Base-by-base conservation (phyloP, 2,329 filamentous ascomycete genomes). In the Lachnellula arida region DNA sequence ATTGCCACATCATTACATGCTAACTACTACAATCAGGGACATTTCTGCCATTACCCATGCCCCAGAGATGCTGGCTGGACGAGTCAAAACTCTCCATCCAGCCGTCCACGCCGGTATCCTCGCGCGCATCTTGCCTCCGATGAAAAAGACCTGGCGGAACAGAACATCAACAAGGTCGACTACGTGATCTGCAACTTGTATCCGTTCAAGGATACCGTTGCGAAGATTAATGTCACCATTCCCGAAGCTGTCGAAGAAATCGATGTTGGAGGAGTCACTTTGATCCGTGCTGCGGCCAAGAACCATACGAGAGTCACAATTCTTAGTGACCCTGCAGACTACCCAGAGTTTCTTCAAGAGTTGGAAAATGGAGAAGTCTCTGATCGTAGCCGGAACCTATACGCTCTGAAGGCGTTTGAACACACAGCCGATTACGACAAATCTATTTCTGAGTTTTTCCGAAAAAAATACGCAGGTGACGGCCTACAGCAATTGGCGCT, bases 121-220 rank as follows among this genome's bases (percentile, higher is more conserved):
- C 60, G 94, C 94, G 58, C 90, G 94, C 63, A 97, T 75, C 87
- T 97, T 64, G 91, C 89, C 64, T 93, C 92, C 14, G 94, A 99
- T 75, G 91, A 97, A 77, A 95, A 96, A 76, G 94, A 99, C 71
- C 86, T 99, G 49, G 91, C 90, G 51, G 89, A 94, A 74, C 91
- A 96, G 77, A 94, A 91, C 76, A 96, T 96, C 73, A 82, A 89
- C 78, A 96, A 96, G 78, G 91, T 96, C 58, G 91, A 96, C 81
- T 96, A 87, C 68, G 91, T 96, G 67, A 88, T 99, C 72, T 97
- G 94, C 87, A 99, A 99, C 78, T 82, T 99, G 54, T 97, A 99
- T 75, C 94, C 94, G 12, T 99, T 99, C 85, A 97, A 97, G 79
- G 92, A 97, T 73, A 99, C 94, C 34, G 86, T 99, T 66, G 88